Evolutionary conservation across 2,329 filamentous ascomycete genomes (phyloP), one percentile per base, ranked within the genome.

Genomic region (Pyrenochaeta sp.): DNA sequence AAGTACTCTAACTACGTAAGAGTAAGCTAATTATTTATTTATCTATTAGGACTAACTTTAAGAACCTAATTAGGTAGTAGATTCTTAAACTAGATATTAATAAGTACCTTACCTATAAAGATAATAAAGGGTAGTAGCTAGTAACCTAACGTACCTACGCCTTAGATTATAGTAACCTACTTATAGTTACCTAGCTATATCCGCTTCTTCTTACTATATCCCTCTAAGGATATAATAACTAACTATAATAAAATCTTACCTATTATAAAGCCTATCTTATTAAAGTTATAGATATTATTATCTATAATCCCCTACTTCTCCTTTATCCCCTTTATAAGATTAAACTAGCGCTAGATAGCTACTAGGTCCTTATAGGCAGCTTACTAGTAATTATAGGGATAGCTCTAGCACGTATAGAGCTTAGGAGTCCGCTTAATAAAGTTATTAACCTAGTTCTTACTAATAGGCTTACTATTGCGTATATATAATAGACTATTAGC

Each of bases 1-100:
- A 78, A 77, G 63, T 77, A 57, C 64, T 74, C 50, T 74, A 50
- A 62, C 77, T 71, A 43, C 54, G 72, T 6, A 66, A 77, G 69
- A 76, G 42, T 75, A 35, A 18, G 45, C 23, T 31, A 49, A 54
- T 27, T 47, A 45, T n/a, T n/a, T n/a, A 48, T 17, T n/a, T n/a
- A n/a, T n/a, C n/a, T n/a, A n/a, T n/a, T n/a, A n/a, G n/a, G n/a
- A n/a, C n/a, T n/a, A n/a, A n/a, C n/a, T n/a, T n/a, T n/a, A n/a
- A n/a, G n/a, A n/a, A n/a, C n/a, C n/a, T n/a, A n/a, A n/a, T n/a
- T n/a, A n/a, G n/a, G n/a, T n/a, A n/a, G n/a, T n/a, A n/a, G n/a
- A n/a, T n/a, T n/a, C n/a, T n/a, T n/a, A n/a, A n/a, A n/a, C n/a
- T n/a, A n/a, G n/a, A n/a, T n/a, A n/a, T n/a, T n/a, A n/a, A n/a